phyloP scores from a whole-genome alignment of 108 stramenopile genomes.

The Phaeodactylum tricornutum region DNA sequence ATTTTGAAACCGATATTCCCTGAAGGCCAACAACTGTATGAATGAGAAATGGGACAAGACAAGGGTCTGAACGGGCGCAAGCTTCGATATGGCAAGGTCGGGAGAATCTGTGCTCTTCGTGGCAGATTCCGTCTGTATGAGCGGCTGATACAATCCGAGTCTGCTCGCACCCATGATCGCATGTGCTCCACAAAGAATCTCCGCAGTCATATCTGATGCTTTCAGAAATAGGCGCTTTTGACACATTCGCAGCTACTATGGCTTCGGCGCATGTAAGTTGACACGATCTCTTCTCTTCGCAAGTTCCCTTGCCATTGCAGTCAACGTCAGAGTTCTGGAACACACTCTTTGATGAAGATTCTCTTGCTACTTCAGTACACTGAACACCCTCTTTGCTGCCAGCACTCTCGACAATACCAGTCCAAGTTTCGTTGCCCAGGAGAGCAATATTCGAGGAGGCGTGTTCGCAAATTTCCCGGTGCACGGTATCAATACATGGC shows the following conservation, averaged over 20 bases:
- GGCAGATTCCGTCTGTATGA: conserved; percentile 40
- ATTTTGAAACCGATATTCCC: conserved; percentile 13
- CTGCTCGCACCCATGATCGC: conserved; percentile 60
- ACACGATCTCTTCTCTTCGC: conserved; percentile 53
- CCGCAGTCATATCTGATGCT: conserved; percentile 3
- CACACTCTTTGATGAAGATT: conserved; percentile 5
- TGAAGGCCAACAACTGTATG: conserved; percentile 57
- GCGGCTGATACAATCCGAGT: conserved; percentile 22
- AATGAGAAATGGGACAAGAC: conserved; percentile 58
- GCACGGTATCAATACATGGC: conserved; percentile 7
- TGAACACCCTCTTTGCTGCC: conserved; percentile 30
- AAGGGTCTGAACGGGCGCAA: conserved; percentile 63
- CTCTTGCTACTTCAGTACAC: conserved; percentile 31
- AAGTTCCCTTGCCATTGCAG: conserved; percentile 50
- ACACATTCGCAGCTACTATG: conserved; percentile 5
- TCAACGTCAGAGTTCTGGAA: conserved; percentile 14
- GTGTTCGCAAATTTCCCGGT: conserved; percentile 8
- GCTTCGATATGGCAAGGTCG: conserved; percentile 59
- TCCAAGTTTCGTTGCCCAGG: conserved; percentile 57
- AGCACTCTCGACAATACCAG: conserved; percentile 33
- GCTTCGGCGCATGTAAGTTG: conserved; percentile 38
- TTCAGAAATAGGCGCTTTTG: conserved; percentile 3
- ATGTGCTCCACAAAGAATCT: conserved; percentile 46
- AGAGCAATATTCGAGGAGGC: conserved; percentile 32
- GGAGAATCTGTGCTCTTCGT: conserved; percentile 34